Conservation (phyloP, 2,329 filamentous ascomycete genomes). For the Fusarium virguliforme region DNA sequence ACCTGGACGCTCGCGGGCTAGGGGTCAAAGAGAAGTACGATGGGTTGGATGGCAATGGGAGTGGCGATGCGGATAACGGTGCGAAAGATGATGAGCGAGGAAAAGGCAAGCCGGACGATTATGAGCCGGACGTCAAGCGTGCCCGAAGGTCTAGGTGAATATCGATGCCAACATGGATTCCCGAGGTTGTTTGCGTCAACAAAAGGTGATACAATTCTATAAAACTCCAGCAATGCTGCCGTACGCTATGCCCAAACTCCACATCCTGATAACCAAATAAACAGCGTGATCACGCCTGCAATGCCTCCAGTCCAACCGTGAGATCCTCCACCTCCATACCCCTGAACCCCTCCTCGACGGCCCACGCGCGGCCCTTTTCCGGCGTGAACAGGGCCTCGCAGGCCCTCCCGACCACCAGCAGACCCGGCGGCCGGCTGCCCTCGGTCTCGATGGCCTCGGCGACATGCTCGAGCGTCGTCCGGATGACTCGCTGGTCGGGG, state of each 20-base stretch:
- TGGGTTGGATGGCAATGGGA: not conserved
- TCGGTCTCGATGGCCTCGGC: constrained; percentile 88
- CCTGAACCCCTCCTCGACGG: constrained; percentile 88
- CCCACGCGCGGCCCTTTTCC: constrained; percentile 77
- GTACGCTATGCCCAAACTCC: constrained; percentile 39
- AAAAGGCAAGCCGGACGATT: not conserved
- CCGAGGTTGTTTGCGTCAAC: constrained; percentile 1
- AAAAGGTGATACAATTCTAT: constrained; percentile 21
- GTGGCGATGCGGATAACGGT: not conserved
- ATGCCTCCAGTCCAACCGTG: constrained; percentile 43
- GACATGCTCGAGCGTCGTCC: constrained; percentile 86
- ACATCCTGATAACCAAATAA: constrained; percentile 2
- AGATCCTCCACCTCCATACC: constrained; percentile 73
- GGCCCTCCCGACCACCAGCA: constrained; percentile 87
- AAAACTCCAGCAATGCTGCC: constrained; percentile 42
- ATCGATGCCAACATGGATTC: not conserved
- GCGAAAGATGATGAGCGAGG: not conserved
- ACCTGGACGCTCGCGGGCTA: not conserved
- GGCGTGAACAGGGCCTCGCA: constrained; percentile 82
- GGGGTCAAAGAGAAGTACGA: not conserved
- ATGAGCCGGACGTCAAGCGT: not conserved
- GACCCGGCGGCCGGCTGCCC: constrained; percentile 88
- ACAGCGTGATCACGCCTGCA: constrained; percentile 37
- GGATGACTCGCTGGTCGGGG: constrained; percentile 92
- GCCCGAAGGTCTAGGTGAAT: not conserved